phyloP scores from a whole-genome alignment of 2,329 filamentous ascomycete species.

The Colletotrichum tabaci region DNA sequence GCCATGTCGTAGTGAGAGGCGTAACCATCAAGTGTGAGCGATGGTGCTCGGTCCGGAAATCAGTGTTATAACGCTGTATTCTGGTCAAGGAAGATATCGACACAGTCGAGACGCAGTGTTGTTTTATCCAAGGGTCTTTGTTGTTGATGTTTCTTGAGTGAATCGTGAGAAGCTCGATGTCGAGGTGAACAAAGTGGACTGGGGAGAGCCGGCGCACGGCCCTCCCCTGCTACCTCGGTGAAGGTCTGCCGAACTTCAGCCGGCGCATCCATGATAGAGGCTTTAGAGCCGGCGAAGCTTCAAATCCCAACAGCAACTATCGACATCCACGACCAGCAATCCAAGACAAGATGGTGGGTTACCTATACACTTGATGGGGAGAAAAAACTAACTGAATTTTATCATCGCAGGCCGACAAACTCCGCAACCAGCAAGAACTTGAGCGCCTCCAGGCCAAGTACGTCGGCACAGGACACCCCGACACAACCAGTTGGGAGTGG shows the following conservation, averaged over 20 bases:
- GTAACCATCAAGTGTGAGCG: neutral
- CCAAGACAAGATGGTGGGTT: conserved; percentile 30
- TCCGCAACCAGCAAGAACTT: conserved; percentile 97
- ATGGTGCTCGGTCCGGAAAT: neutral
- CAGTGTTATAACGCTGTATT: neutral
- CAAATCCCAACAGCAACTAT: neutral
- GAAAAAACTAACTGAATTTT: conserved; percentile 1
- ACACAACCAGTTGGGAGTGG: conserved; percentile 99
- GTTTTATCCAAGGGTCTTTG: too few species aligned
- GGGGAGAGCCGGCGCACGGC: conserved; percentile 8
- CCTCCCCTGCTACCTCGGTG: conserved; percentile 7
- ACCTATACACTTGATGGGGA: too few species aligned
- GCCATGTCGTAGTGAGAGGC: neutral
- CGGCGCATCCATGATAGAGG: conserved; percentile 34
- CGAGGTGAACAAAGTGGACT: conserved; percentile 18
- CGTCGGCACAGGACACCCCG: conserved; percentile 94
- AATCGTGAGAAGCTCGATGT: conserved; percentile 16
- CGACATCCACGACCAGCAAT: neutral
- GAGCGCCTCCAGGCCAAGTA: conserved; percentile 97
- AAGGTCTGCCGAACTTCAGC: conserved; percentile 35
- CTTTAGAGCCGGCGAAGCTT: neutral
- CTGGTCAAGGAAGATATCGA: too few species aligned
- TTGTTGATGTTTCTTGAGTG: neutral
- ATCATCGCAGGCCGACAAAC: conserved; percentile 85
- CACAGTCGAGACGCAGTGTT: too few species aligned